Evolutionary conservation across 2,329 filamentous ascomycete species (phyloP).

Genomic region (Colletotrichum lentis): DNA sequence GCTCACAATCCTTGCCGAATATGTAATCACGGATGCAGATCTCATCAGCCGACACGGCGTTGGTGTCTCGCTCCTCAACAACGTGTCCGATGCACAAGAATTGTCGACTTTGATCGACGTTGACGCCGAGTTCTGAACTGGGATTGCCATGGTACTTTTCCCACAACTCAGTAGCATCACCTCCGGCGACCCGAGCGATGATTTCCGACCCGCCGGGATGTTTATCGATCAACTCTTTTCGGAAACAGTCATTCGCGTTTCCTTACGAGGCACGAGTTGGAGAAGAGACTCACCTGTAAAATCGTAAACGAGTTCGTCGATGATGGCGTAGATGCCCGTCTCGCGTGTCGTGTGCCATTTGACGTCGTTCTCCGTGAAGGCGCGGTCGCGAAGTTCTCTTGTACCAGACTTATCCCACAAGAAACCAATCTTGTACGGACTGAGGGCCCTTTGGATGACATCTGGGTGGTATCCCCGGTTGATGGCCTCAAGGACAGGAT

Average conservation of each 20-base stretch:
- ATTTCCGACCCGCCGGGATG: slow-evolving; percentile 9
- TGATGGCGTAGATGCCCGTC: slow-evolving; percentile 3
- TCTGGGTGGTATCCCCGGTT: background rate
- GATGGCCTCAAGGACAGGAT: background rate
- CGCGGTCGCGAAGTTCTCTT: background rate
- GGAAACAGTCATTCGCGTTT: background rate
- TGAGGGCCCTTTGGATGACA: background rate
- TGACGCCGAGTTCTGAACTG: background rate
- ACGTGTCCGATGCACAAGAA: background rate
- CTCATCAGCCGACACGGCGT: background rate
- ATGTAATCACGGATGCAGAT: background rate
- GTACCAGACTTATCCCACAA: too few species aligned
- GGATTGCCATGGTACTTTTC: background rate
- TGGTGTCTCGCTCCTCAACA: background rate
- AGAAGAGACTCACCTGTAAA: background rate
- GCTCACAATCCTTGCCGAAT: background rate
- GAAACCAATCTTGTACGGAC: background rate
- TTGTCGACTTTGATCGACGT: background rate
- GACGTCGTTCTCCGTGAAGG: slow-evolving; percentile 9
- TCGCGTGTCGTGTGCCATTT: slow-evolving; percentile 6
- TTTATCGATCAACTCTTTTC: background rate
- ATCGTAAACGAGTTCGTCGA: background rate
- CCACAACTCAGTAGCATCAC: background rate
- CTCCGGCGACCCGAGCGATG: background rate
- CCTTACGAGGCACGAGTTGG: fast-evolving